phyloP scores from a whole-genome alignment of 1,139 yeast genomes.

The Diutina pseudorugosa region DNA sequence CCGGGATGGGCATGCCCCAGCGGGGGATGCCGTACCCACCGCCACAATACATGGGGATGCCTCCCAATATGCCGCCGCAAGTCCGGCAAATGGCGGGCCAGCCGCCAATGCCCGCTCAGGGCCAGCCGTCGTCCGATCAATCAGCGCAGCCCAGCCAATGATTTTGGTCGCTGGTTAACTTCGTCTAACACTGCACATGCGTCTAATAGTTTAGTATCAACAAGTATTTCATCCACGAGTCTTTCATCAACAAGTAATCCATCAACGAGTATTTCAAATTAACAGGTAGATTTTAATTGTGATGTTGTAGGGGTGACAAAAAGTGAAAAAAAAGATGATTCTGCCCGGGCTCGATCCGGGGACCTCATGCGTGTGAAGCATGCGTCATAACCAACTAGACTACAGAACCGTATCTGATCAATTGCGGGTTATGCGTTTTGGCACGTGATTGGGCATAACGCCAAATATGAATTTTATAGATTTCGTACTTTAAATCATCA shows the following conservation, averaged over 20 bases:
- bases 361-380: not conserved
- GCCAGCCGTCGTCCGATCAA: not conserved
- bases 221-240: too few species aligned
- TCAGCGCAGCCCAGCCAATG: not conserved
- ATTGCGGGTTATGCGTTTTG: too few species aligned
- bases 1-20: conserved; percentile 2
- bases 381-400: not conserved
- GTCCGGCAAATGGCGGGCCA: not conserved
- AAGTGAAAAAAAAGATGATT: not conserved
- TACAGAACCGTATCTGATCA: not conserved
- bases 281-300: too few species aligned
- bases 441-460: too few species aligned
- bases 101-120: not conserved
- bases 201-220: too few species aligned
- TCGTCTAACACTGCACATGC: too few species aligned
- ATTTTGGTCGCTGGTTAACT: too few species aligned
- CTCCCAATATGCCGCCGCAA: not conserved
- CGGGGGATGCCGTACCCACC: conserved; percentile 3
- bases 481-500: too few species aligned
- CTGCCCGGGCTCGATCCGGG: not conserved
- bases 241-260: too few species aligned
- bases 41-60: conserved; percentile 2
- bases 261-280: too few species aligned
- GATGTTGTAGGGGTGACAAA: too few species aligned
- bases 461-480: too few species aligned